Percentiles rank a stretch among this genome's conserved stretches.
These are phyloP conservation scores for Allantophomopsis lycopodina DNA, from an alignment of 2,329 filamentous ascomycete species.

Conservation along the genomic window DNA sequence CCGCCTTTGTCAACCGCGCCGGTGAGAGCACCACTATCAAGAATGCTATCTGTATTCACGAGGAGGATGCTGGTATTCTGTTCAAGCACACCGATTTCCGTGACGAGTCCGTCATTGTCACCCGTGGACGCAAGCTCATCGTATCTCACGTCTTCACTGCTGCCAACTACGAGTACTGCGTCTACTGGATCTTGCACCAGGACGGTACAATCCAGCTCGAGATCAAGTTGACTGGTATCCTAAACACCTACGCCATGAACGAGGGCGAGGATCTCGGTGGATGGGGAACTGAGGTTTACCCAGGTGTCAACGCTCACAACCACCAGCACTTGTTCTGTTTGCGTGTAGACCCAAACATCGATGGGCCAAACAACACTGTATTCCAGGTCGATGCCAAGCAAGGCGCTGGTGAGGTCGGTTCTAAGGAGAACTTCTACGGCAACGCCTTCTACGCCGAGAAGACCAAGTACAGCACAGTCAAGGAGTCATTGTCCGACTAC, in stretches of 20 bases:
- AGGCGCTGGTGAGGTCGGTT: conserved; percentile 63
- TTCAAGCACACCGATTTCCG: conserved; percentile 95
- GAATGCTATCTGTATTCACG: conserved; percentile 91
- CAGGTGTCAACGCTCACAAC: conserved; percentile 85
- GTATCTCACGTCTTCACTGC: conserved; percentile 90
- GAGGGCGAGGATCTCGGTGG: conserved; percentile 69
- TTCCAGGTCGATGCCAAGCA: conserved; percentile 68
- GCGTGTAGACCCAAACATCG: conserved; percentile 75
- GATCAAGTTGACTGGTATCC: conserved; percentile 80
- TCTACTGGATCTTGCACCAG: conserved; percentile 84
- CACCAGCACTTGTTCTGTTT: conserved; percentile 93
- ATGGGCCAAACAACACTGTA: conserved; percentile 73
- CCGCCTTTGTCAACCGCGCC: conserved; percentile 65
- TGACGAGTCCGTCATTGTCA: conserved; percentile 77
- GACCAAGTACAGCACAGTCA: conserved; percentile 62
- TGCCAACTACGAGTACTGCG: conserved; percentile 88
- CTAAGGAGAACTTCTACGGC: conserved; percentile 71
- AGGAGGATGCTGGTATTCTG: conserved; percentile 81
- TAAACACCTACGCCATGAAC: conserved; percentile 81
- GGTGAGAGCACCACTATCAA: conserved; percentile 73
- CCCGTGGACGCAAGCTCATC: conserved; percentile 72
- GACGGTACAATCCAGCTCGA: conserved; percentile 87
- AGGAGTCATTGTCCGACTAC: conserved; percentile 63
- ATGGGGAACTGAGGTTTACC: conserved; percentile 87
- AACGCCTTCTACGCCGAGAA: conserved; percentile 83